A percentile compares a stretch with the other conserved stretches of the same genome.
Evolutionary conservation across 73 alveolate genomes (phyloP).

Genomic region (Effrenium voratum): DNA sequence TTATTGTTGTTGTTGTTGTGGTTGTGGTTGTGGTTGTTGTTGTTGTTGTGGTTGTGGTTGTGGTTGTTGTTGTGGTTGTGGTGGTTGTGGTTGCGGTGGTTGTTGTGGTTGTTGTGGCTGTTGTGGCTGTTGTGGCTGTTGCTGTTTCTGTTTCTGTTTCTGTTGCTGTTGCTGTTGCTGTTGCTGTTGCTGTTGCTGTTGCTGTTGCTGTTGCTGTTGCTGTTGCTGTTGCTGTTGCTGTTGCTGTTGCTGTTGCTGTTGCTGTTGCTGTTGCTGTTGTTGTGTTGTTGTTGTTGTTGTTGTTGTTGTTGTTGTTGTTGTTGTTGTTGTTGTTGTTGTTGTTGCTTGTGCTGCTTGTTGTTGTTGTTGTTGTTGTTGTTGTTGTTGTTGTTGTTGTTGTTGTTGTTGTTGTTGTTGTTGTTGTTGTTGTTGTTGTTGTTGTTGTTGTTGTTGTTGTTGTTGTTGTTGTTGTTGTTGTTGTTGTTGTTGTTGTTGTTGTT

Average conservation of each 20-base stretch:
- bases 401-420: neutral
- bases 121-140: neutral
- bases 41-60: neutral
- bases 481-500: neutral
- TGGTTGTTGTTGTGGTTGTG: neutral
- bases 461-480: neutral
- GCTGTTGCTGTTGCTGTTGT: slow-evolving; percentile 15
- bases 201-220: neutral
- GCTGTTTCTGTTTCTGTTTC: neutral
- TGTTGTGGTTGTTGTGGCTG: neutral
- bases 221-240: neutral
- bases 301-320: neutral
- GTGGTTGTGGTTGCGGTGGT: neutral
- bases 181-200: neutral
- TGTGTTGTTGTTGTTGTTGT: slow-evolving; percentile 54
- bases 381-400: neutral
- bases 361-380: neutral
- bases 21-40: neutral
- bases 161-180: neutral
- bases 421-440: neutral
- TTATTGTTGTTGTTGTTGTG: neutral
- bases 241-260: neutral
- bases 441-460: neutral
- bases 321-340: neutral
- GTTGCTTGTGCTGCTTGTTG: neutral